Evolutionary conservation across 1,284 basidiomycete species (phyloP).

Genomic region (Cystobasidiaceae sp.): DNA sequence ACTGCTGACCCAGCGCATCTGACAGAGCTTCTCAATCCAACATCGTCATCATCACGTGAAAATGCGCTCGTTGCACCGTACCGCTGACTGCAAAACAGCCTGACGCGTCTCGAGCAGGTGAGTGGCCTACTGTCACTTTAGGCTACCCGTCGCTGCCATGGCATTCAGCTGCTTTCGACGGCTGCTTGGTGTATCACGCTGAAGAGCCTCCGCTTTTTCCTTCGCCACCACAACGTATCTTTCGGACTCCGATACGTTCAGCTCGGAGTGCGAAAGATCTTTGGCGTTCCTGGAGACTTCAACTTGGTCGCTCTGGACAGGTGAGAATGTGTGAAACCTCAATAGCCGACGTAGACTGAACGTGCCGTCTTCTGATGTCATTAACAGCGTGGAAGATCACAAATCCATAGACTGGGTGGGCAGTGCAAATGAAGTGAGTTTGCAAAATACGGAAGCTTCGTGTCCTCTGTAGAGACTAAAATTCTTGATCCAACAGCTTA

Average conservation of each 20-base stretch:
- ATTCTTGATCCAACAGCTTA: conserved; percentile 36
- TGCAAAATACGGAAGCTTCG: background rate
- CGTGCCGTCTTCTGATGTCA: background rate
- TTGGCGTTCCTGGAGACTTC: conserved; percentile 54
- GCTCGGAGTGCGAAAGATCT: conserved; percentile 18
- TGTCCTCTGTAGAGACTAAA: background rate
- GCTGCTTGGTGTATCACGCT: background rate
- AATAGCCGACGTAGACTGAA: background rate
- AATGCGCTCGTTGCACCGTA: background rate
- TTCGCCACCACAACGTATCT: too few species aligned
- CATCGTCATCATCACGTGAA: conserved; percentile 2
- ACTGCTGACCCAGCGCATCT: background rate
- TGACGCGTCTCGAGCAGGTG: conserved; percentile 19
- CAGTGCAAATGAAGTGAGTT: conserved; percentile 57
- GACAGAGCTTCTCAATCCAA: background rate
- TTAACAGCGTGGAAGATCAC: conserved; percentile 60
- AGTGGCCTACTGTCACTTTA: background rate
- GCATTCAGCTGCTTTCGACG: background rate
- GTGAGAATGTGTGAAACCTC: too few species aligned
- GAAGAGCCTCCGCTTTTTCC: too few species aligned
- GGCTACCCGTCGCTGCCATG: background rate
- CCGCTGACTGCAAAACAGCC: background rate
- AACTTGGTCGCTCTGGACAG: conserved; percentile 68
- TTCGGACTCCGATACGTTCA: too few species aligned
- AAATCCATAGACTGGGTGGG: conserved; percentile 78